Evolutionary conservation across 306 rosid species (phyloP).

Genomic region (Gynostemma pentaphyllum): DNA sequence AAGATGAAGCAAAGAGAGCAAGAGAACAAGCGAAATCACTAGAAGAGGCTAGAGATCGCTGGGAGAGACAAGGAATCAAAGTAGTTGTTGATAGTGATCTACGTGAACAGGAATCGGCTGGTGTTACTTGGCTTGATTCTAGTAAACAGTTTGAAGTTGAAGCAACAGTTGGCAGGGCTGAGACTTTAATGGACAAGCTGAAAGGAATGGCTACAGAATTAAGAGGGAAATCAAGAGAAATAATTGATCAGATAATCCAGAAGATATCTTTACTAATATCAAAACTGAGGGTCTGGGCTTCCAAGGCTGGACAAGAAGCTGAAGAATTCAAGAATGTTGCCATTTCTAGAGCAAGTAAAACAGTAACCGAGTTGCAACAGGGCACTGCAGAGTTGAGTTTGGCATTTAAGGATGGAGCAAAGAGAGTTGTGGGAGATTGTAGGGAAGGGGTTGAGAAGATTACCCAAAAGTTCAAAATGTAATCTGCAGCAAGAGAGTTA

Average conservation of each 20-base stretch:
- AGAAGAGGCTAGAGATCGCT: slow-evolving; percentile 89
- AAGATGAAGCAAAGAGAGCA: slow-evolving; percentile 93
- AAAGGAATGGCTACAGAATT: slow-evolving; percentile 42
- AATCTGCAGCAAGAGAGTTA: too few species aligned
- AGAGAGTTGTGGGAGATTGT: slow-evolving; percentile 70
- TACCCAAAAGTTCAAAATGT: slow-evolving; percentile 74
- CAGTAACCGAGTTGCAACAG: slow-evolving; percentile 53
- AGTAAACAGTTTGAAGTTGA: slow-evolving; percentile 52
- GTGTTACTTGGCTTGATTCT: slow-evolving; percentile 70
- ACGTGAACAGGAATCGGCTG: slow-evolving; percentile 61
- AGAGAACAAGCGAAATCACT: slow-evolving; percentile 80
- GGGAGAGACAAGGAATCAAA: slow-evolving; percentile 96
- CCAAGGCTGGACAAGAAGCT: slow-evolving; percentile 38
- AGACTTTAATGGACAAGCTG: slow-evolving; percentile 58
- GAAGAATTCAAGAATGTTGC: slow-evolving; percentile 39
- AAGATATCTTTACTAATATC: slow-evolving; percentile 38
- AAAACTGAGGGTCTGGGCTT: slow-evolving; percentile 48
- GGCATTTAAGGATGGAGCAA: slow-evolving; percentile 56
- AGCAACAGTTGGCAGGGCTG: slow-evolving; percentile 58
- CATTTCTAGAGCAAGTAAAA: slow-evolving; percentile 35
- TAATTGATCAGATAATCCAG: slow-evolving; percentile 43
- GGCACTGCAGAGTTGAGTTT: slow-evolving; percentile 42
- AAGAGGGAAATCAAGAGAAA: slow-evolving; percentile 54
- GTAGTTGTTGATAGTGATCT: slow-evolving; percentile 83
- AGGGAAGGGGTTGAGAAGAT: slow-evolving; percentile 89